Base-by-base conservation (phyloP, 306 rosid species). In the Crotalaria pallida region DNA sequence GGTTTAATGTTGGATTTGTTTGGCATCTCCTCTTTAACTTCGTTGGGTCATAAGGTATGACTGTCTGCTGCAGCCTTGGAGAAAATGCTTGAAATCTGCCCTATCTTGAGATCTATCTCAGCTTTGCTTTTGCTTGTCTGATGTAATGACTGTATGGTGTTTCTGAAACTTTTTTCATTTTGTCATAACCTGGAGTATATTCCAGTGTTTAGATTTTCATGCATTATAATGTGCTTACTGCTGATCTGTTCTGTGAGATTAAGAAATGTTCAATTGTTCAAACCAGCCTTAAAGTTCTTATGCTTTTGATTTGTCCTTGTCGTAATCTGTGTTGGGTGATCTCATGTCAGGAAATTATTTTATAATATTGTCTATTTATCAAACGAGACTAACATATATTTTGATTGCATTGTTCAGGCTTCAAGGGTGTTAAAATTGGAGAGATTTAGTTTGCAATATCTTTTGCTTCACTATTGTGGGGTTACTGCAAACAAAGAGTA, bases 401-500 rank as follows among this genome's bases (percentile, higher is more conserved):
- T 48, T 58, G 68, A 76, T 61, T 69, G 34, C 31, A 34, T 72
- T 83, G 41, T 27, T 72, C 87, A 94, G 99, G 97, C 97, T 41
- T 94, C 99, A 1, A 87, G 94, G 79, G 96, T 88, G 26, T 79
- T 94, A 69, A 88, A 88, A 74, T 57, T 88, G 82, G 97, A 91
- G 80, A 84, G 97, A 77, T 84, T 80, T 79, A 94, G 99, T 70
- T 75, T 94, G 81, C 96, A 87, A 77, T 77, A 78, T 87, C 97
- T 94, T 85, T 80, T 94, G 70, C 86, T 76, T 26, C 86, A 91
- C 81, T 84, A 69, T 67, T 91, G 99, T 75, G 92, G 77, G 59
- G 89, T 94, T 71, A 71, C 87, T 51, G 99, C 99, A 21, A 94
- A 91, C 84, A 94, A 94, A 83, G 99, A 94, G 99, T 91, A 80